Percentiles rank a stretch among this genome's conserved stretches.
phyloP scores from a whole-genome alignment of 345 rosid species.

The Syzygium jambos region DNA sequence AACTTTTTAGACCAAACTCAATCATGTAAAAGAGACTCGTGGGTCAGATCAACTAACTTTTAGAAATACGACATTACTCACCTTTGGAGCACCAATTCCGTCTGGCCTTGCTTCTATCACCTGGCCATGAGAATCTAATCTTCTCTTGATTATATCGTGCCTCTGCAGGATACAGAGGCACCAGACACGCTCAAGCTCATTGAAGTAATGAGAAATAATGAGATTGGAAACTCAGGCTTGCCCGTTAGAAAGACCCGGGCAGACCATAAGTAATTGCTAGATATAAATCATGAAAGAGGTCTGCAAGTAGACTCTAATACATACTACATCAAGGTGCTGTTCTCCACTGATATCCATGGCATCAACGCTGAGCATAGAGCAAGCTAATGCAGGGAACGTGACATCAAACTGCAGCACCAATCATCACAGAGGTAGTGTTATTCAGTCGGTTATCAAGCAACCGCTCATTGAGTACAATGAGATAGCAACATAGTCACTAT shows the following conservation, averaged over 20 bases:
- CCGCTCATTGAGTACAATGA: neutral
- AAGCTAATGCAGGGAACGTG: slow-evolving; percentile 85
- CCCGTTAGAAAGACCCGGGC: neutral
- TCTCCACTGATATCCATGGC: slow-evolving; percentile 98
- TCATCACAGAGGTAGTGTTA: neutral
- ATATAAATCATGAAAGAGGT: neutral
- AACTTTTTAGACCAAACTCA: neutral
- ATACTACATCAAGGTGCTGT: slow-evolving; percentile 94
- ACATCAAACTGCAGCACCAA: slow-evolving; percentile 63
- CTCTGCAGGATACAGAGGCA: slow-evolving; percentile 38
- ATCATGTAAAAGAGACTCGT: neutral
- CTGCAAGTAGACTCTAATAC: slow-evolving; percentile 4
- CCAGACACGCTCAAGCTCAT: neutral
- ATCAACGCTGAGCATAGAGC: slow-evolving; percentile 89
- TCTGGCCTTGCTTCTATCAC: slow-evolving; percentile 73
- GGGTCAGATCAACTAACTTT: neutral
- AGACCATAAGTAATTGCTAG: neutral
- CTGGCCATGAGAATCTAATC: slow-evolving; percentile 67
- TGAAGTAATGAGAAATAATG: neutral
- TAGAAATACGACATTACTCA: slow-evolving; percentile 13
- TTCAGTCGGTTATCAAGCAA: neutral
- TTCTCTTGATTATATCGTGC: slow-evolving; percentile 85
- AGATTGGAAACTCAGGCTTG: neutral
- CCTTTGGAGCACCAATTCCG: slow-evolving; percentile 92
- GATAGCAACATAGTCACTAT: neutral